Base-by-base conservation (phyloP, 2,329 filamentous ascomycete species). In the Alternaria conjuncta region DNA sequence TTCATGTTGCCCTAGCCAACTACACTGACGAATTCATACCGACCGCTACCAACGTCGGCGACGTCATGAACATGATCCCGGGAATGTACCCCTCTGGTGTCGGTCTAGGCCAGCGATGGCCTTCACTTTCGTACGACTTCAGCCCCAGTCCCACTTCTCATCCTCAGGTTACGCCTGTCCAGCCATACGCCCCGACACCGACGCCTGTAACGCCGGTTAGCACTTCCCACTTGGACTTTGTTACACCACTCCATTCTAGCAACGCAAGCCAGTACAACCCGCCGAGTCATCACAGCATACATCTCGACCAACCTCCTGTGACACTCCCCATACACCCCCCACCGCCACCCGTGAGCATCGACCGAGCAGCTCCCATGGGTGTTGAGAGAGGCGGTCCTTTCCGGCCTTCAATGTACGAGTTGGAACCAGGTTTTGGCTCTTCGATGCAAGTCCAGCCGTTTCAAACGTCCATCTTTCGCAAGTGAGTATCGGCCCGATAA, bases 401-500 rank as follows among this genome's bases (percentile, higher is more conserved):
- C 69, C 74, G 84, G 57, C 81, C 81, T 1, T 85, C 83, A 5
- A 75, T 77, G 57, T 85, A 81, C 67, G 81, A 84, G 67, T 69
- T 83, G 23, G 80, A 84, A 61, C 76, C 79, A 6, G 80, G 80
- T 30, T 81, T 82, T 65, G 74, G 77, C 25, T 74, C 79, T 46
- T 67, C 64, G 23, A 77, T 76, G 36, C 77, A 80, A 21, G 74
- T 76, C 23, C 79, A 80, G 64, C 81, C 82, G 20, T 84, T 83
- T 61, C 82, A 84, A 67, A 85, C 84, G 20, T 79, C 82, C 4
- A 84, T 84, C 63, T 85, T 85, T 72, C 80, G 81, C 64, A 84
- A 83, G 82, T 83, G 72, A 73, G 82, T 68, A 47, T 60, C 32
- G 49, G 46, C n/a, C 11, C 15, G 36, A 26, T 25, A 20, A n/a